Conservation (phyloP, 2,329 filamentous ascomycete genomes). For the Diaporthe amygdali region DNA sequence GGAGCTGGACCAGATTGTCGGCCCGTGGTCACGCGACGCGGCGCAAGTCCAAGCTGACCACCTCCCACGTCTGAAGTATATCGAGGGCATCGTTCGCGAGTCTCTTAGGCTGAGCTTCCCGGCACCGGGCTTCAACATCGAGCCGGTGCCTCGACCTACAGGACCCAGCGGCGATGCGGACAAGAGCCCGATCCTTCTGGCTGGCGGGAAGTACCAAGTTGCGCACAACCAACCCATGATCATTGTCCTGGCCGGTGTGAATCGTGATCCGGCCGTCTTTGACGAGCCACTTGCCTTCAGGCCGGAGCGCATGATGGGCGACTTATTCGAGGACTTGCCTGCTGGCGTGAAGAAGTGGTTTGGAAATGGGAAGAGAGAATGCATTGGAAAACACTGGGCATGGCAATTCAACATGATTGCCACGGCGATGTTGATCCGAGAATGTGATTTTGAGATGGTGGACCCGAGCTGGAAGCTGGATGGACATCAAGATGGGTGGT, state of each 20-base stretch:
- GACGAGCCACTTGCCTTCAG: constrained; percentile 50
- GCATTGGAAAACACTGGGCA: constrained; percentile 57
- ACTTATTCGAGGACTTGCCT: constrained; percentile 48
- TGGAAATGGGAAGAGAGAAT: constrained; percentile 57
- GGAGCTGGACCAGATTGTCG: constrained; percentile 59
- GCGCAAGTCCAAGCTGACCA: constrained; percentile 51
- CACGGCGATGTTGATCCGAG: constrained; percentile 47
- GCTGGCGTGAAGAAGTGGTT: constrained; percentile 54
- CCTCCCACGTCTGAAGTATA: constrained; percentile 55
- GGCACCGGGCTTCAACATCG: constrained; percentile 61
- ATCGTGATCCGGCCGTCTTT: constrained; percentile 54
- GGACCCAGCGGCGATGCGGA: constrained; percentile 28
- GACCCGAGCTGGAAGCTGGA: constrained; percentile 46
- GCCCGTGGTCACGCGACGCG: constrained; percentile 34
- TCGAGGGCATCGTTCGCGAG: constrained; percentile 60
- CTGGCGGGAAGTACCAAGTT: constrained; percentile 53
- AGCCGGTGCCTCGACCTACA: constrained; percentile 47
- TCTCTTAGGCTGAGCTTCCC: constrained; percentile 59
- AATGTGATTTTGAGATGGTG: constrained; percentile 51
- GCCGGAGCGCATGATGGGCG: constrained; percentile 56
- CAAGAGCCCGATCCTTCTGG: constrained; percentile 51
- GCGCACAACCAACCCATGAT: constrained; percentile 55
- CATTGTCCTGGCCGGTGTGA: constrained; percentile 54
- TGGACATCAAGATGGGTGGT: constrained; percentile 52
- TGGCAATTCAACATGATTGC: constrained; percentile 50